Conservation (phyloP, 129 eudicot species). For the Centaurea solstitialis region DNA sequence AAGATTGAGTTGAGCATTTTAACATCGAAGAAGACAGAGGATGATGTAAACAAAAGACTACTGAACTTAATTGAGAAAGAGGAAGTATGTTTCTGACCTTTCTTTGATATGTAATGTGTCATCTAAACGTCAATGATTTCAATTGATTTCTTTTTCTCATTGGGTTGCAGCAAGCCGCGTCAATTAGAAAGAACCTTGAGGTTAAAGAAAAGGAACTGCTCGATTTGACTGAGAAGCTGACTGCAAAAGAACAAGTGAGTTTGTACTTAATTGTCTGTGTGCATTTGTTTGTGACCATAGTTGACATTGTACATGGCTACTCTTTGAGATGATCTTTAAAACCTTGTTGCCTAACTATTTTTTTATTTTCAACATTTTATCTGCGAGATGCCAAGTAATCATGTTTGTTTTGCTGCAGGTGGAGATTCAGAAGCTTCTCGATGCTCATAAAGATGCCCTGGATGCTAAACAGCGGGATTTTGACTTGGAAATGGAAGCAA, state of each 20-base stretch:
- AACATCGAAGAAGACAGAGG: conserved; percentile 56
- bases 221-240: conserved; percentile 57
- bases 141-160: background rate
- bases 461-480: conserved; percentile 57
- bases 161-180: conserved; percentile 61
- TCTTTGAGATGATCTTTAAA: background rate
- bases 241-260: conserved; percentile 78
- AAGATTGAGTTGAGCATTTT: conserved; percentile 44
- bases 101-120: background rate
- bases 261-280: background rate
- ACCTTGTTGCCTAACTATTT: background rate
- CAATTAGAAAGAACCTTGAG: conserved; percentile 49
- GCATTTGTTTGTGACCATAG: background rate
- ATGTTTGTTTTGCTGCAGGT: conserved; percentile 45
- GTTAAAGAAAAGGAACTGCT: conserved; percentile 62
- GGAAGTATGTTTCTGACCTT: conserved; percentile 53
- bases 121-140: background rate
- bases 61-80: conserved; percentile 47
- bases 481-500: conserved; percentile 66
- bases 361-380: background rate
- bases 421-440: conserved; percentile 77
- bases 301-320: background rate
- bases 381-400: background rate
- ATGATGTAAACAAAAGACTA: conserved; percentile 49
- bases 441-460: conserved; percentile 48